These are phyloP conservation scores for Monilinia polystroma DNA, from an alignment of 2,329 filamentous ascomycete species.

Conservation along the genomic window DNA sequence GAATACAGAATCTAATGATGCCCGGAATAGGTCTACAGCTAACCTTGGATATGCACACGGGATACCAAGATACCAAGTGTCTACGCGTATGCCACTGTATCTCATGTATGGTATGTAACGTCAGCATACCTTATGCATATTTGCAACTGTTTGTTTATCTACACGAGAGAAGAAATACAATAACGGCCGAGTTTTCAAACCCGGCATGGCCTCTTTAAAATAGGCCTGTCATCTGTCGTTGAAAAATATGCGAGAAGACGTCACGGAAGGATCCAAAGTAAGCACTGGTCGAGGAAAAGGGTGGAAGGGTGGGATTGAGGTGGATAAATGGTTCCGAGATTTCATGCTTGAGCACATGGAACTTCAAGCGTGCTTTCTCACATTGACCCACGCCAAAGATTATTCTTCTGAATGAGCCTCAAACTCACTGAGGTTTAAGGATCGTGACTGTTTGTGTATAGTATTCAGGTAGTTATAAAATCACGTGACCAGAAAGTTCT, in stretches of 20 bases:
- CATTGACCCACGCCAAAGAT: no score
- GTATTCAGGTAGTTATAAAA: no score
- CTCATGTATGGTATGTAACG: not conserved
- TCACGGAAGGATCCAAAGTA: constrained; percentile 4
- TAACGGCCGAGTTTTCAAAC: not conserved
- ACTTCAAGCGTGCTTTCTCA: no score
- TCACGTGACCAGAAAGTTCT: no score
- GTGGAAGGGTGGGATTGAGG: not conserved
- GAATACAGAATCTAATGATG: not conserved
- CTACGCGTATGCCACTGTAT: not conserved
- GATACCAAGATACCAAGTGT: constrained; percentile 5
- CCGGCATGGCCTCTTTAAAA: not conserved
- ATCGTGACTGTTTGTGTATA: no score
- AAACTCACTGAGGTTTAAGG: no score
- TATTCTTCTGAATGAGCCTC: no score
- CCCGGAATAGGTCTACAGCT: not conserved
- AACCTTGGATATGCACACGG: not conserved
- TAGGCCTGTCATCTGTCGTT: not conserved
- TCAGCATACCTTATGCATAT: not conserved
- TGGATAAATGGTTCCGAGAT: constrained; percentile 1
- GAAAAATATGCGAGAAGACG: constrained; percentile 9
- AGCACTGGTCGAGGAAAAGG: not conserved
- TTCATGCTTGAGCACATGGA: no score
- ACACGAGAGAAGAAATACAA: no score
- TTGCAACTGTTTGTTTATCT: not conserved